Percentiles rank a stretch among this genome's conserved stretches.
These are phyloP conservation scores for Rosa rugosa DNA, from an alignment of 306 rosid genomes.

Conservation along the genomic window DNA sequence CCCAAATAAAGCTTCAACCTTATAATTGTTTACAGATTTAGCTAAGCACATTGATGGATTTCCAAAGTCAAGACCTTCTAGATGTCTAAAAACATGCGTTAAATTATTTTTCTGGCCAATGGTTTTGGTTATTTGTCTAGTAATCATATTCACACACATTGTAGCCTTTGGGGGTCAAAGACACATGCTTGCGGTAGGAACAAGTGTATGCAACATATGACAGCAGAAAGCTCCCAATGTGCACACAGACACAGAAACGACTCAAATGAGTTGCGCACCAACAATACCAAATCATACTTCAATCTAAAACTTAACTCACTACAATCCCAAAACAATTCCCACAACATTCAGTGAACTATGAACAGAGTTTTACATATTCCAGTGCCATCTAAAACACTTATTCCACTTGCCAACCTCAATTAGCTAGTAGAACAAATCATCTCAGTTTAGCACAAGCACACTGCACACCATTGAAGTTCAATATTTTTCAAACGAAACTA, in stretches of 20 bases:
- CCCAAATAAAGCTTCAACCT: background rate
- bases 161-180: background rate
- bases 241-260: background rate
- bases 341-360: background rate
- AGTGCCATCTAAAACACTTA: background rate
- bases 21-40: background rate
- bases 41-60: background rate
- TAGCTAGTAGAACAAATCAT: background rate
- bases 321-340: background rate
- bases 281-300: background rate
- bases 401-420: background rate
- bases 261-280: background rate
- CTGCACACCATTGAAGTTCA: background rate
- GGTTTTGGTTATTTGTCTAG: background rate
- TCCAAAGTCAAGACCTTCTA: background rate
- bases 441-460: background rate
- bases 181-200: background rate
- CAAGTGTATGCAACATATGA: background rate
- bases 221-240: background rate
- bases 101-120: background rate
- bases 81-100: background rate
- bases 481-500: background rate
- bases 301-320: background rate
- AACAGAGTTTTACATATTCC: background rate
- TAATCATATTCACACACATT: background rate